Conservation (phyloP, 2,329 filamentous ascomycete genomes). For the Xylariaceae sp. region DNA sequence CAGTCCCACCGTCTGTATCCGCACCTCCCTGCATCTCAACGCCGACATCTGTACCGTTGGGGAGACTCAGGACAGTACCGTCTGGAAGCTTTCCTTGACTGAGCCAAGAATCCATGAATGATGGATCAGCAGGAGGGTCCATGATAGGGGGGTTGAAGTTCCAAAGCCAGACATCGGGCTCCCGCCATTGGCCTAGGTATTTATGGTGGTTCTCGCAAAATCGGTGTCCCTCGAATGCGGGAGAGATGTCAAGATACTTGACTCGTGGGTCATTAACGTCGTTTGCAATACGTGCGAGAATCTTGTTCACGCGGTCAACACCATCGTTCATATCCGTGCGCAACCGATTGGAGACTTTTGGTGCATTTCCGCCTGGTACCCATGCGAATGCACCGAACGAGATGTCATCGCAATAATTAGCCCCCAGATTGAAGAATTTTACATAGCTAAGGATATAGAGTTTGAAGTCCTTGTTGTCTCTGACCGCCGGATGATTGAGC, state of each 20-base stretch:
- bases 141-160: constrained; percentile 6
- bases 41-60: neutral
- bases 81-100: neutral
- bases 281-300: constrained; percentile 4
- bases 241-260: constrained; percentile 6
- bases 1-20: constrained; percentile 1
- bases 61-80: neutral
- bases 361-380: too few species aligned
- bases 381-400: too few species aligned
- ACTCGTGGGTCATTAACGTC: constrained; percentile 5
- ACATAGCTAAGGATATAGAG: too few species aligned
- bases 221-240: constrained; percentile 8
- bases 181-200: constrained; percentile 8
- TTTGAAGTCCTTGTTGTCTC: too few species aligned
- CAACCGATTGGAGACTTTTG: too few species aligned
- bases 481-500: too few species aligned
- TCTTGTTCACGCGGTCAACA: constrained; percentile 8
- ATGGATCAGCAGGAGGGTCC: constrained; percentile 4
- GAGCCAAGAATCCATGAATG: constrained; percentile 3
- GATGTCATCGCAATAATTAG: too few species aligned
- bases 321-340: too few species aligned
- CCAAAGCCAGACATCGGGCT: constrained; percentile 10
- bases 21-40: constrained; percentile 7
- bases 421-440: too few species aligned
- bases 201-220: constrained; percentile 9